A percentile compares a stretch with the other conserved stretches of the same genome.
Conservation (phyloP, 768 basidiomycete genomes). For the Leucocoprinus leucothites region DNA sequence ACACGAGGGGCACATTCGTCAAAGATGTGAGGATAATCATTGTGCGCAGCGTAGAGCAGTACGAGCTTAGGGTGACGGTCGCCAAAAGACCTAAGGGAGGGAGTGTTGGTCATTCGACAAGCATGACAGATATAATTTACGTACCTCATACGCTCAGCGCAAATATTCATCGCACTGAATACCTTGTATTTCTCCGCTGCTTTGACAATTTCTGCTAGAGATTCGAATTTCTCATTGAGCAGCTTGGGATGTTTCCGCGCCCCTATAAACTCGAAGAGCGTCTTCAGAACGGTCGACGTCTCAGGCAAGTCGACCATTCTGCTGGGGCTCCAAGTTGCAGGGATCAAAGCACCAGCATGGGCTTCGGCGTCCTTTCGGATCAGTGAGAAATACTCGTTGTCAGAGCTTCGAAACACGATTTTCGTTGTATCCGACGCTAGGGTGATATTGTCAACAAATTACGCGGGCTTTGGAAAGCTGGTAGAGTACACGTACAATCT, state of each 20-base stretch:
- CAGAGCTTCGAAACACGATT: conserved; percentile 1
- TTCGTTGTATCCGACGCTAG: background rate
- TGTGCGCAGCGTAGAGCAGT: conserved; percentile 4
- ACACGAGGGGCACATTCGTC: conserved; percentile 5
- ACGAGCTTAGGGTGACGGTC: conserved; percentile 7
- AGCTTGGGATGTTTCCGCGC: conserved; percentile 22
- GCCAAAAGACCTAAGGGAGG: background rate
- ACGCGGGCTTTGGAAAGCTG: no score
- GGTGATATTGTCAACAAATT: no score
- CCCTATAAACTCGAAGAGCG: conserved; percentile 26
- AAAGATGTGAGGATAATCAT: conserved; percentile 10
- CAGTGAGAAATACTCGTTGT: conserved; percentile 3
- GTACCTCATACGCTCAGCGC: conserved; percentile 22
- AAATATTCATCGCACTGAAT: conserved; percentile 23
- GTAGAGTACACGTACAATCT: no score
- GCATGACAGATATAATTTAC: background rate
- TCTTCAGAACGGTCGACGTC: conserved; percentile 12
- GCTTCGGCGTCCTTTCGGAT: conserved; percentile 16
- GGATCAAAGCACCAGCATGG: conserved; percentile 16
- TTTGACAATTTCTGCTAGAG: conserved; percentile 20
- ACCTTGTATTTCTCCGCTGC: conserved; percentile 27
- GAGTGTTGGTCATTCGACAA: background rate
- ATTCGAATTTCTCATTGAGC: conserved; percentile 16
- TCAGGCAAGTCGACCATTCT: conserved; percentile 12
- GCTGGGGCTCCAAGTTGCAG: conserved; percentile 9